phyloP scores from a whole-genome alignment of 495 filamentous ascomycete species.

The Penicillium dipodomyicola region DNA sequence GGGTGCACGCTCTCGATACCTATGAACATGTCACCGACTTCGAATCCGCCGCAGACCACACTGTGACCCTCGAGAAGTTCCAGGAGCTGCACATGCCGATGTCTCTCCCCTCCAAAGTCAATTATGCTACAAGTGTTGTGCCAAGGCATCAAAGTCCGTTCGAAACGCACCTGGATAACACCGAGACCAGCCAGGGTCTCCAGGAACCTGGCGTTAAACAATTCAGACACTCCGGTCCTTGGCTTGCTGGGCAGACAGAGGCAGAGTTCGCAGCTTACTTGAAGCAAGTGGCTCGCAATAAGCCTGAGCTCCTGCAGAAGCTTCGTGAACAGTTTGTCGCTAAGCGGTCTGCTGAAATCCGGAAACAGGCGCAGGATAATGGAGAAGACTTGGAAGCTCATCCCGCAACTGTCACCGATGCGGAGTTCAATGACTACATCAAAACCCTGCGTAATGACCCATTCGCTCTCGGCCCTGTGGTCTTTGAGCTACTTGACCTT shows the following conservation, averaged over 20 bases:
- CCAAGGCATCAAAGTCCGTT: constrained; percentile 51
- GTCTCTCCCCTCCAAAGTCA: constrained; percentile 43
- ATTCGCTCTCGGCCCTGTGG: constrained; percentile 41
- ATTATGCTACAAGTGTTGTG: constrained; percentile 29
- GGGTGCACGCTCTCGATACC: constrained; percentile 74
- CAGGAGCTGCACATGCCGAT: constrained; percentile 74
- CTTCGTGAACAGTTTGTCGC: constrained; percentile 46
- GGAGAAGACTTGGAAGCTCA: constrained; percentile 40
- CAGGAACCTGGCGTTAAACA: constrained; percentile 34
- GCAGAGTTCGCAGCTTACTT: constrained; percentile 69
- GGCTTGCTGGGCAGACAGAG: constrained; percentile 70
- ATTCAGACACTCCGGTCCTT: constrained; percentile 64
- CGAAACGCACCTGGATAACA: constrained; percentile 49
- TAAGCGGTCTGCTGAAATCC: constrained; percentile 43
- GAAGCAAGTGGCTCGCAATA: constrained; percentile 57
- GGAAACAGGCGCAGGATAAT: constrained; percentile 46
- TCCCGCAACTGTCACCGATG: constrained; percentile 52
- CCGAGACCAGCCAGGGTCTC: constrained; percentile 35
- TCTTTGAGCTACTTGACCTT: constrained; percentile 51
- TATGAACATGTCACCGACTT: constrained; percentile 91
- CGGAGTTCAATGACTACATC: constrained; percentile 59
- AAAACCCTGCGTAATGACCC: constrained; percentile 56
- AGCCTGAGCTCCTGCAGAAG: constrained; percentile 60
- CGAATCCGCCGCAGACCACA: constrained; percentile 77
- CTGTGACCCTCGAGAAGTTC: constrained; percentile 79